Conservation (phyloP, 495 filamentous ascomycete genomes). For the Aspergillus steynii region DNA sequence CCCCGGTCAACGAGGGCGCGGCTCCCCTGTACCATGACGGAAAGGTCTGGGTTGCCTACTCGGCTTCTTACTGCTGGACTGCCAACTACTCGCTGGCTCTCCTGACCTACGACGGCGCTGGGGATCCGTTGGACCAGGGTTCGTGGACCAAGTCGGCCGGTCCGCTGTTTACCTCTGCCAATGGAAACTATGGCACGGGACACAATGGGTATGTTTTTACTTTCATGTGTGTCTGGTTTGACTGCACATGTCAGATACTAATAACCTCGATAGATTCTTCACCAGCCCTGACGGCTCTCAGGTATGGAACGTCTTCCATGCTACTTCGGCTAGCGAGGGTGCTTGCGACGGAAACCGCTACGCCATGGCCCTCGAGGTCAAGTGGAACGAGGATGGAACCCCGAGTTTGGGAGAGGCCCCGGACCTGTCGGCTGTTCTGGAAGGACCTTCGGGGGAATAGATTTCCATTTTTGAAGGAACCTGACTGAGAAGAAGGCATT, state of each 20-base stretch:
- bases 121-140: constrained; percentile 34
- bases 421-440: constrained; percentile 12
- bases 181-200: constrained; percentile 55
- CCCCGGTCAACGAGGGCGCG: constrained; percentile 55
- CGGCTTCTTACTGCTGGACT: constrained; percentile 55
- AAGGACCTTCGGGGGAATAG: constrained; percentile 2
- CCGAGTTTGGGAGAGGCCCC: constrained; percentile 46
- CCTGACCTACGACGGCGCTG: constrained; percentile 41
- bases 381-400: constrained; percentile 45
- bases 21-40: constrained; percentile 46
- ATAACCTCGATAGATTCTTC: constrained; percentile 24
- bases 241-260: neutral
- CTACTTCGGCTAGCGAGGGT: constrained; percentile 38
- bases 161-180: constrained; percentile 34
- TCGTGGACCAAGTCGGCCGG: constrained; percentile 47
- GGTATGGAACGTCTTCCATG: constrained; percentile 54
- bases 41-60: constrained; percentile 49
- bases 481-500: too few species aligned
- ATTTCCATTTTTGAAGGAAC: neutral
- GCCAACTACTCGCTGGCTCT: constrained; percentile 51
- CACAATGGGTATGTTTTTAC: constrained; percentile 35
- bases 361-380: constrained; percentile 48
- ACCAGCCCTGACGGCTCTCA: constrained; percentile 47
- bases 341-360: constrained; percentile 49
- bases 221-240: neutral